These are phyloP conservation scores for Penicillium verhagenii DNA, from an alignment of 495 filamentous ascomycete genomes.

Conservation along the genomic window DNA sequence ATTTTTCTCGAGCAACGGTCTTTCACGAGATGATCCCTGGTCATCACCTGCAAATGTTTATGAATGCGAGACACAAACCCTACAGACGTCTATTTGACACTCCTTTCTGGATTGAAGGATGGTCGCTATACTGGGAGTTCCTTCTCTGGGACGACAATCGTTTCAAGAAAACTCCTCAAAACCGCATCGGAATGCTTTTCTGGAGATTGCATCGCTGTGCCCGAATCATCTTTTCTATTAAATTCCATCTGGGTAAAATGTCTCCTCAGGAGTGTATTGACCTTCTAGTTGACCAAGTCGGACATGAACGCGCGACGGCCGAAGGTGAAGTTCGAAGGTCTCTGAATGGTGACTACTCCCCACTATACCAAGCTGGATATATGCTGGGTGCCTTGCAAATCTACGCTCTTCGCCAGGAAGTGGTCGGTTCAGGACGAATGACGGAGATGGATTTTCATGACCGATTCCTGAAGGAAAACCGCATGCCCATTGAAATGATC, in stretches of 20 bases:
- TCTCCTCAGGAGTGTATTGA: conserved; percentile 49
- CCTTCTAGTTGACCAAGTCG: conserved; percentile 34
- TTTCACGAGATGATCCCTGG: conserved; percentile 58
- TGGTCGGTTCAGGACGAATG: conserved; percentile 23
- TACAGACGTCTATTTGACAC: conserved; percentile 50
- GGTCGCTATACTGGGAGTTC: conserved; percentile 56
- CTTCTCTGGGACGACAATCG: conserved; percentile 34
- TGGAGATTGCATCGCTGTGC: conserved; percentile 53
- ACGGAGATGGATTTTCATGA: conserved; percentile 52
- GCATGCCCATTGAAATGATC: conserved; percentile 54
- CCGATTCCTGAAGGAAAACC: conserved; percentile 37
- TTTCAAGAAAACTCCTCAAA: conserved; percentile 43
- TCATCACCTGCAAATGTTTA: conserved; percentile 50
- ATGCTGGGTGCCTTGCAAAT: conserved; percentile 53
- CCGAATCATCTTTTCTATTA: conserved; percentile 51
- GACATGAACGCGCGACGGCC: conserved; percentile 54
- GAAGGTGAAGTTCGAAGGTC: conserved; percentile 54
- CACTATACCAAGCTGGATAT: conserved; percentile 53
- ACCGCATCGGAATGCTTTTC: conserved; percentile 50
- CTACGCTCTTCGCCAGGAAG: conserved; percentile 39
- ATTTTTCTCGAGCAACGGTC: conserved; percentile 51
- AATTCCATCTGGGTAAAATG: conserved; percentile 50
- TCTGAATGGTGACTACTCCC: conserved; percentile 45
- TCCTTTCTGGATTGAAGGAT: conserved; percentile 55
- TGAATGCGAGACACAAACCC: conserved; percentile 38